Evolutionary conservation across 495 filamentous ascomycete genomes (phyloP).

Genomic region (Penicillium samsonianum): DNA sequence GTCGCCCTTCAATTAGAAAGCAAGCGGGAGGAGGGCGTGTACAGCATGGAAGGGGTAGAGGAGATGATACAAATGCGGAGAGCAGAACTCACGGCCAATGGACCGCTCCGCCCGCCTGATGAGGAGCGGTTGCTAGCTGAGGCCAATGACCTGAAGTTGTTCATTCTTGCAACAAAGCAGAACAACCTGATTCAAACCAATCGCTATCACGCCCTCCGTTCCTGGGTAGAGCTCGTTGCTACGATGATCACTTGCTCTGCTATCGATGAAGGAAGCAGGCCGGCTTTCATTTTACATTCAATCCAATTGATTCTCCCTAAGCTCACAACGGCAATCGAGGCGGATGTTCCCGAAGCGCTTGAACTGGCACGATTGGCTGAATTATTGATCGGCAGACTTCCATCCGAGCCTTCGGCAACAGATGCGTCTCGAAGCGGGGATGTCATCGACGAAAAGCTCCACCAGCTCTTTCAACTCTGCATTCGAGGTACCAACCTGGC

Average conservation of each 20-base stretch:
- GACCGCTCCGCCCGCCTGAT: conserved; percentile 56
- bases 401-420: conserved; percentile 51
- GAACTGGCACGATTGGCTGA: conserved; percentile 77
- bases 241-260: conserved; percentile 77
- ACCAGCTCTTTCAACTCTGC: conserved; percentile 84
- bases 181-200: conserved; percentile 57
- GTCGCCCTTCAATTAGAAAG: conserved; percentile 63
- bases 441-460: conserved; percentile 82
- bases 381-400: conserved; percentile 71
- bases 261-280: conserved; percentile 64
- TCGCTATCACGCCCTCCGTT: conserved; percentile 63
- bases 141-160: conserved; percentile 55
- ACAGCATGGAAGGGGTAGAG: conserved; percentile 58
- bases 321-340: conserved; percentile 69
- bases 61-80: conserved; percentile 59
- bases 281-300: conserved; percentile 76
- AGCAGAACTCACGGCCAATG: conserved; percentile 53
- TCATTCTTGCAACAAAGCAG: conserved; percentile 70
- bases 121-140: conserved; percentile 59
- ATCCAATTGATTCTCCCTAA: conserved; percentile 85
- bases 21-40: conserved; percentile 54
- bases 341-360: conserved; percentile 63
- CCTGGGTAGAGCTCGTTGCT: conserved; percentile 80
- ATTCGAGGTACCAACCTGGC: conserved; percentile 73
- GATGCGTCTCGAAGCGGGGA: conserved; percentile 59